Evolutionary conservation across 2,329 filamentous ascomycete genomes (phyloP), one percentile per base, ranked within the genome.

Genomic region (Ceratocystis colombiana): DNA sequence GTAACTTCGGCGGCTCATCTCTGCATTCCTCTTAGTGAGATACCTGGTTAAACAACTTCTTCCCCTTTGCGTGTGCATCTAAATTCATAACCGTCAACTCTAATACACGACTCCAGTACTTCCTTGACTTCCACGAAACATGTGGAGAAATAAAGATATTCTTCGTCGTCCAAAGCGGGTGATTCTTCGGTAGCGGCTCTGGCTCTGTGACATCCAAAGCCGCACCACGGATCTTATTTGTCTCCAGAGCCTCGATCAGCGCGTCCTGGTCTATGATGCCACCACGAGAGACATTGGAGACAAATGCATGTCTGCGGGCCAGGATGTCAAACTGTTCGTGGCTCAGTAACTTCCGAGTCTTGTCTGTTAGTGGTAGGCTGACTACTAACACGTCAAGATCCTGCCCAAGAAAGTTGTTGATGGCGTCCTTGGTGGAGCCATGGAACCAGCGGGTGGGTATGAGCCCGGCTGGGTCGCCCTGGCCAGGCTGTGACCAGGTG

Each of bases 171-270:
- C 88, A 93, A 63, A 93, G 75, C 69, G 83, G 80, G 72, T 88
- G 84, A 3, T 86, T 82, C 1, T 79, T 75, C 0, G 88, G 88
- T 69, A 93, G 73, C 0, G 89, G 89, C 73, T 93, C 89, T 0
- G 89, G 89, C 68, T 92, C 88, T 1, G 88, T 88, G 0, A 93
- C 89, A 72, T 92, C 89, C 50, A 93, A 75, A 1, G 88, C 88
- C 0, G 89, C 89, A 37, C 89, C 89, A 2, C 78, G 72, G 61
- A 80, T 76, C 17, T 72, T 61, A 4, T 73, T 77, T 2, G 69
- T 69, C 48, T 81, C 75, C 10, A 92, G 75, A 0, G 87, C 86
- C 1, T 77, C 77, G 20, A 90, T 80, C 63, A 93, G 73, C 1
- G 83, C 86, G 1, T 80, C 75, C 1, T 78, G 79, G 62, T 79